Evolutionary conservation across 192 early-diverging fungal species (phyloP).

Genomic region (Backusella tarrabulga): DNA sequence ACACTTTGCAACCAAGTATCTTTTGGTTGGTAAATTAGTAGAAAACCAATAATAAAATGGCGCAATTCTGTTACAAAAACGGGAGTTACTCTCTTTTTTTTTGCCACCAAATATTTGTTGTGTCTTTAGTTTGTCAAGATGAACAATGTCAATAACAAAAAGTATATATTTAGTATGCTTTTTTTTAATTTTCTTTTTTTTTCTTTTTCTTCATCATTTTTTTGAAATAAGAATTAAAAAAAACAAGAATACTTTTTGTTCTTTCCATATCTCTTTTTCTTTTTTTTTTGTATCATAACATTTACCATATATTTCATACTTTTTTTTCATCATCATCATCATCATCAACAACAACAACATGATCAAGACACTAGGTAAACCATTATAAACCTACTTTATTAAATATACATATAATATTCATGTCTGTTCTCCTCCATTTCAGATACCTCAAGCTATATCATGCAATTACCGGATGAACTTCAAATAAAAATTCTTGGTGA

Average conservation of each 20-base stretch:
- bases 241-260: not conserved
- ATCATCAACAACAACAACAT: not conserved
- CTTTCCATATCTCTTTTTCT: not conserved
- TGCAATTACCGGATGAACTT: constrained; percentile 29
- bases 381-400: not conserved
- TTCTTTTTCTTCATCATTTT: not conserved
- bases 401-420: too few species aligned
- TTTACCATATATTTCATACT: not conserved
- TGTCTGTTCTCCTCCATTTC: not conserved
- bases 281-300: not conserved
- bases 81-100: not conserved
- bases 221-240: not conserved
- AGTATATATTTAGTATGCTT: constrained; percentile 3
- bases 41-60: constrained; percentile 39
- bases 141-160: constrained; percentile 9
- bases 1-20: constrained; percentile 82
- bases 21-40: constrained; percentile 66
- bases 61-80: not conserved
- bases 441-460: not conserved
- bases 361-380: not conserved
- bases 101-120: constrained; percentile 5
- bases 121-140: constrained; percentile 9
- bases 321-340: not conserved
- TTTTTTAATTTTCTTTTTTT: constrained; percentile 6
- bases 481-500: constrained; percentile 26